Evolutionary conservation across 2,329 filamentous ascomycete species (phyloP), one percentile per base, ranked within the genome.

Genomic region (Apiospora phragmitis): DNA sequence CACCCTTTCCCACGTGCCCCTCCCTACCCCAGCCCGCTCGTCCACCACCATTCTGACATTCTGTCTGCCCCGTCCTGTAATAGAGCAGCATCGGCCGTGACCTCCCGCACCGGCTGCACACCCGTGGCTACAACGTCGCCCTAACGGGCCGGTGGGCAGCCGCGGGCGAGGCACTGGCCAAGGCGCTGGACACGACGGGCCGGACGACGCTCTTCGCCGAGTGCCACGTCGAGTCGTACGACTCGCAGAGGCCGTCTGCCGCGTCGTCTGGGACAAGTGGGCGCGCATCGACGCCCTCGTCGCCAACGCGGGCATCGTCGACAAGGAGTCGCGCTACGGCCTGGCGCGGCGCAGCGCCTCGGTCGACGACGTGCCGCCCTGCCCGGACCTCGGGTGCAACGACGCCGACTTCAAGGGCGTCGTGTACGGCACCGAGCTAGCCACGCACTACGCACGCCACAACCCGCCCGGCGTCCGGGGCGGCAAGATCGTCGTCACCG

Each of bases 351-450:
- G 72, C 32, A 32, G 35, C 18, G 69, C 42, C 16, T 11, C 26
- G 4, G 66, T 74, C 14, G 55, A 70, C 65, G 70, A 72, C 32
- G n/a, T 73, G 3, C 74, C 74, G 18, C 73, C 74, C 3, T 65
- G 69, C 42, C 73, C 74, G 21, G 69, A 73, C 62, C 68, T 71
- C 1, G 38, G n/a, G 32, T 72, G 72, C 41, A 72, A 70, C 29
- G 73, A 74, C 16, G 59, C 62, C 47, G 62, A 75, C 66, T 71
- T 70, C 71, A 75, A 75, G 68, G 71, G 68, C 24, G 70, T 72
- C 41, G 69, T 75, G n/a, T 72, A 72, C 67, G 70, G 72, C 42
- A 74, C 73, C 3, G 65, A 72, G 38, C 70, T 75, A n/a, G 70
- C 70, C 12, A 71, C 67, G 26, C 74, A 75, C 51, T 74, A 70